Percentiles rank a stretch among this genome's conserved stretches.
Conservation (phyloP, 352 stramenopile species). For the Globisporangium nodosum region DNA sequence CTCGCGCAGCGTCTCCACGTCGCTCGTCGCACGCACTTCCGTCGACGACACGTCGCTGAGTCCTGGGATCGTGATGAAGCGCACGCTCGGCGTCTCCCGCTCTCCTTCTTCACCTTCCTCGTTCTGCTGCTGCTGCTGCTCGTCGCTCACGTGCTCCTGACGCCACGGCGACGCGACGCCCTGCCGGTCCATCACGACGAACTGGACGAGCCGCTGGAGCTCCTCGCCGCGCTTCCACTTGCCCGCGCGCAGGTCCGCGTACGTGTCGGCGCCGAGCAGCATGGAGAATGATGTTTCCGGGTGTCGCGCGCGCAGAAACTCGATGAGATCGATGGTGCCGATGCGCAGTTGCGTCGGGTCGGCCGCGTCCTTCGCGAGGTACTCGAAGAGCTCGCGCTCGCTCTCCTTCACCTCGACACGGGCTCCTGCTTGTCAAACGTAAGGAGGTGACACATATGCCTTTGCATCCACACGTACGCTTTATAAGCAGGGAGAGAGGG, state of each 20-base stretch:
- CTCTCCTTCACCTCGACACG: conserved; percentile 46
- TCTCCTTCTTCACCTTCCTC: neutral
- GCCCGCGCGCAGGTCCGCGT: conserved; percentile 64
- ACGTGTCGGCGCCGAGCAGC: conserved; percentile 81
- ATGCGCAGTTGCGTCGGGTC: conserved; percentile 34
- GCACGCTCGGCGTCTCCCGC: conserved; percentile 18
- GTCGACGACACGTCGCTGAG: conserved; percentile 80
- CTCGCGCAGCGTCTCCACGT: conserved; percentile 29
- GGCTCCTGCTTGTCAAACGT: conserved; percentile 10
- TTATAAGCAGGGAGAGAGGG: no score
- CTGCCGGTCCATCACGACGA: conserved; percentile 70
- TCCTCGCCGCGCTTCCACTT: conserved; percentile 87
- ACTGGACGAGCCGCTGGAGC: conserved; percentile 52
- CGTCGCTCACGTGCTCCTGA: conserved; percentile 5
- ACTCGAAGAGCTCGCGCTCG: conserved; percentile 68
- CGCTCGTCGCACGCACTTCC: conserved; percentile 31
- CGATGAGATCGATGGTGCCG: conserved; percentile 74
- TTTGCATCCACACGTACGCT: no score
- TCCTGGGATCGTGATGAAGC: conserved; percentile 46
- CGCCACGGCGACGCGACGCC: conserved; percentile 42
- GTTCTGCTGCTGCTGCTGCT: neutral
- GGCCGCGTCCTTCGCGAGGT: conserved; percentile 17
- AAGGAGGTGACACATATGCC: no score
- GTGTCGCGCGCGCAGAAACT: conserved; percentile 36
- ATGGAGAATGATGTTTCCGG: conserved; percentile 60